Percentiles rank a stretch among this genome's conserved stretches.
Evolutionary conservation across 257 asterid genomes (phyloP).

Genomic region (Salvia splendens): DNA sequence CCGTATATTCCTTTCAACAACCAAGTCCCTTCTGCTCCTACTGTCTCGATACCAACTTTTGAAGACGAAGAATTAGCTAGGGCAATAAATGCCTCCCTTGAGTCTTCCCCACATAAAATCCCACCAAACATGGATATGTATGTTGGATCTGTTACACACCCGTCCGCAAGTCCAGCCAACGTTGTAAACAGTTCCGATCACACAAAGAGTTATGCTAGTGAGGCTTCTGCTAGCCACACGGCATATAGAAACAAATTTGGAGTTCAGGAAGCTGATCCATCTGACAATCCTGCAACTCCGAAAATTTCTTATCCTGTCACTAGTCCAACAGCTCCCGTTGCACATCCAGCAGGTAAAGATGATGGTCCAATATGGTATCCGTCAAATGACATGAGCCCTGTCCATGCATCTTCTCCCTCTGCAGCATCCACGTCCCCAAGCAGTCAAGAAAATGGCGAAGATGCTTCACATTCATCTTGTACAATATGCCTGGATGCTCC

Average conservation of each 20-base stretch:
- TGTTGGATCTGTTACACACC: conserved; percentile 38
- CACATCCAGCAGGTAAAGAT: conserved; percentile 30
- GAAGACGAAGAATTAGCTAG: conserved; percentile 61
- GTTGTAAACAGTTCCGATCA: conserved; percentile 30
- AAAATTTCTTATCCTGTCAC: conserved; percentile 40
- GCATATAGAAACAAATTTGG: conserved; percentile 37
- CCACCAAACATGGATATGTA: conserved; percentile 35
- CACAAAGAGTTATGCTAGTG: conserved; percentile 29
- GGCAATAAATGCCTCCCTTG: conserved; percentile 79
- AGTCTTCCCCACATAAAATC: conserved; percentile 39
- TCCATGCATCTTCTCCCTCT: conserved; percentile 41
- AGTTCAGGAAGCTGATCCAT: conserved; percentile 39
- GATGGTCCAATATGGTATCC: conserved; percentile 80
- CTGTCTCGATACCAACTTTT: conserved; percentile 54
- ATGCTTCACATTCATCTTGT: conserved; percentile 51
- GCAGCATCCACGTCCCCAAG: conserved; percentile 26
- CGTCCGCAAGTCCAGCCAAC: conserved; percentile 41
- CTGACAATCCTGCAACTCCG: conserved; percentile 29
- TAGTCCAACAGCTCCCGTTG: conserved; percentile 37
- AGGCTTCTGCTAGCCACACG: conserved; percentile 38
- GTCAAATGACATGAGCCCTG: conserved; percentile 50
- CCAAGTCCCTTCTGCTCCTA: conserved; percentile 47
- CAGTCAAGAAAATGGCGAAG: conserved; percentile 29
- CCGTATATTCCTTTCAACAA: conserved; percentile 52
- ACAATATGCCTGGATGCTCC: conserved; percentile 81